Evolutionary conservation across 75 land plant species (phyloP).

Genomic region (Cryptomeria japonica): DNA sequence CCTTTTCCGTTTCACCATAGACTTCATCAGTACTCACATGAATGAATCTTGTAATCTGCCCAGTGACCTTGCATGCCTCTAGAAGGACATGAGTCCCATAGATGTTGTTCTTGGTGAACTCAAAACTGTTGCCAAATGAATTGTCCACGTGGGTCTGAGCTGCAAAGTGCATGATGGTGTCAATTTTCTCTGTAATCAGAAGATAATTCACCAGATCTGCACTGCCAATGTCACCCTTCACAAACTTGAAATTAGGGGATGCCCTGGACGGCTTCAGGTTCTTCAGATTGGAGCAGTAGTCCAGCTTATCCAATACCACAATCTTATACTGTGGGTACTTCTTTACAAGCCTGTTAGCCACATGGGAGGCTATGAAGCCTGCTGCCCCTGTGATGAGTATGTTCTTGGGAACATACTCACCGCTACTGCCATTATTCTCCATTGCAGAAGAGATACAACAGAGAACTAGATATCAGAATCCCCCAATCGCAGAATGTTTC

Average conservation of each 20-base stretch:
- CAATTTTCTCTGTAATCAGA: conserved; percentile 65
- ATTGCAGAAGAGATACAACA: neutral
- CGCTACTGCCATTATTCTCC: neutral
- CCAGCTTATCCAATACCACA: conserved; percentile 80
- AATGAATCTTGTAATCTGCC: conserved; percentile 59
- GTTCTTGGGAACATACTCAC: conserved; percentile 34
- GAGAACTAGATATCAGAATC: neutral
- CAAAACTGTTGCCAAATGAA: conserved; percentile 74
- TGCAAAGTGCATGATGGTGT: conserved; percentile 83
- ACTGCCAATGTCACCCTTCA: conserved; percentile 77
- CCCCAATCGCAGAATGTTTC: neutral
- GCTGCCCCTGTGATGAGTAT: conserved; percentile 80
- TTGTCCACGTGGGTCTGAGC: conserved; percentile 83
- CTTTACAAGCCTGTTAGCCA: conserved; percentile 60
- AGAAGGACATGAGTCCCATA: conserved; percentile 80
- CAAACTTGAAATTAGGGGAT: conserved; percentile 71
- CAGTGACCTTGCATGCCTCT: conserved; percentile 74
- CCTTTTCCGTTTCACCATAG: conserved; percentile 72
- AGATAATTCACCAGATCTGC: conserved; percentile 80
- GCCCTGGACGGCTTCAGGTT: conserved; percentile 54
- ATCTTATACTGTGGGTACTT: conserved; percentile 74
- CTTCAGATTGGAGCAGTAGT: conserved; percentile 75
- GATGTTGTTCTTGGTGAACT: conserved; percentile 79
- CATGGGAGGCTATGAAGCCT: conserved; percentile 77
- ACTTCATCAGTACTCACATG: conserved; percentile 80